phyloP scores from a whole-genome alignment of 352 stramenopile genomes.

The Pythium aphanidermatum region DNA sequence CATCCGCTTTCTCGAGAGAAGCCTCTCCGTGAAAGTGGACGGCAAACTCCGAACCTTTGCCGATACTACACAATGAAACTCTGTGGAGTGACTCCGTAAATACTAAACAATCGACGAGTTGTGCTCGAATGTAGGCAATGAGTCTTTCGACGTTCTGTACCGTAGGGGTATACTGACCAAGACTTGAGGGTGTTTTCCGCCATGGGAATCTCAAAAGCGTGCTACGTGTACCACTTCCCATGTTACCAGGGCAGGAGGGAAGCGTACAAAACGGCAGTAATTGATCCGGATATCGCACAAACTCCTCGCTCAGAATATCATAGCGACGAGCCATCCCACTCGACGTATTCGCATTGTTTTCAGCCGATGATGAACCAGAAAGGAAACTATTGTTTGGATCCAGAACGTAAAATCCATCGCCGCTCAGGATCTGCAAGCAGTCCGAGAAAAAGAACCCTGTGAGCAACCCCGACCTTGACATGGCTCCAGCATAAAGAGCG shows the following conservation, averaged over 20 bases:
- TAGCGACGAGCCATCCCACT: conserved; percentile 42
- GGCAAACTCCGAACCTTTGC: conserved; percentile 55
- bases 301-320: conserved; percentile 52
- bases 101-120: conserved; percentile 49
- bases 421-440: conserved; percentile 75
- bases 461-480: conserved; percentile 45
- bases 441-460: conserved; percentile 61
- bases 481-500: conserved; percentile 38
- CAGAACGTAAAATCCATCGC: conserved; percentile 69
- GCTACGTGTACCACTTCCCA: conserved; percentile 36
- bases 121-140: conserved; percentile 32
- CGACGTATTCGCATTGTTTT: background rate
- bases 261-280: conserved; percentile 64
- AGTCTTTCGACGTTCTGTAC: conserved; percentile 24
- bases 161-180: conserved; percentile 35
- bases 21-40: conserved; percentile 47
- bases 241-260: conserved; percentile 51
- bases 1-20: conserved; percentile 26
- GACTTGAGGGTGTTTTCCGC: conserved; percentile 34
- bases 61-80: conserved; percentile 61
- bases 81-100: conserved; percentile 64
- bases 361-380: background rate
- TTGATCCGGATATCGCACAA: conserved; percentile 66
- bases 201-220: conserved; percentile 70
- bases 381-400: conserved; percentile 34